Evolutionary conservation across 768 basidiomycete species (phyloP).

Genomic region (Hygrocybe coccinea): DNA sequence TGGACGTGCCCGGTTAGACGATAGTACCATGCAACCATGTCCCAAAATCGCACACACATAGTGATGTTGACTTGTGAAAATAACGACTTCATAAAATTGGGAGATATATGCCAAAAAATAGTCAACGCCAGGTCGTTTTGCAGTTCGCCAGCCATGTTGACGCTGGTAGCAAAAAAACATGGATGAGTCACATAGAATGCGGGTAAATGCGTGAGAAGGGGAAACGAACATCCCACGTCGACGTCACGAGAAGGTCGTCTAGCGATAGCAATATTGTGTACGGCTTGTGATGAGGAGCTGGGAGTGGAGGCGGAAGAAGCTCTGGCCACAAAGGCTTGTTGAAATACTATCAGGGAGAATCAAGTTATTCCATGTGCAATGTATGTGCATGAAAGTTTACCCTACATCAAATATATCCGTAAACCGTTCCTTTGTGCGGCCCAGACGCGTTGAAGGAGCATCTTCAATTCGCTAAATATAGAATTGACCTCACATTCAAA

Average conservation of each 20-base stretch:
- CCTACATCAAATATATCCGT: conserved; percentile 65
- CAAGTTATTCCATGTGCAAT: background rate
- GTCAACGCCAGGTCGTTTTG: conserved; percentile 95
- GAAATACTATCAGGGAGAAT: conserved; percentile 58
- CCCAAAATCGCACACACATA: conserved; percentile 62
- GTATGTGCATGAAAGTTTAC: conserved; percentile 1
- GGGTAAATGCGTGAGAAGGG: background rate
- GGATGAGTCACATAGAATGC: background rate
- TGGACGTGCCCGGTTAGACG: conserved; percentile 27
- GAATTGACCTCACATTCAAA: background rate
- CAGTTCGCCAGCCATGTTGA: conserved; percentile 92
- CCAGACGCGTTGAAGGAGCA: conserved; percentile 59
- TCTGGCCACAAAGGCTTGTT: conserved; percentile 92
- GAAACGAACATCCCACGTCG: conserved; percentile 88
- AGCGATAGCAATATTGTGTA: conserved; percentile 89
- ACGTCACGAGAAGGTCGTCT: conserved; percentile 87
- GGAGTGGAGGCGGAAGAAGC: conserved; percentile 81
- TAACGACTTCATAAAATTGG: conserved; percentile 96
- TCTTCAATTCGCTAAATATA: conserved; percentile 49
- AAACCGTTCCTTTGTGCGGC: conserved; percentile 58
- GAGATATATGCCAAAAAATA: conserved; percentile 97
- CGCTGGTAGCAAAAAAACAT: conserved; percentile 45
- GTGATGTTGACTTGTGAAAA: conserved; percentile 86
- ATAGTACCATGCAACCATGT: background rate
- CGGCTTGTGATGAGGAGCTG: conserved; percentile 78